Conservation (phyloP, 2,329 filamentous ascomycete genomes). For the Moelleriella libera region DNA sequence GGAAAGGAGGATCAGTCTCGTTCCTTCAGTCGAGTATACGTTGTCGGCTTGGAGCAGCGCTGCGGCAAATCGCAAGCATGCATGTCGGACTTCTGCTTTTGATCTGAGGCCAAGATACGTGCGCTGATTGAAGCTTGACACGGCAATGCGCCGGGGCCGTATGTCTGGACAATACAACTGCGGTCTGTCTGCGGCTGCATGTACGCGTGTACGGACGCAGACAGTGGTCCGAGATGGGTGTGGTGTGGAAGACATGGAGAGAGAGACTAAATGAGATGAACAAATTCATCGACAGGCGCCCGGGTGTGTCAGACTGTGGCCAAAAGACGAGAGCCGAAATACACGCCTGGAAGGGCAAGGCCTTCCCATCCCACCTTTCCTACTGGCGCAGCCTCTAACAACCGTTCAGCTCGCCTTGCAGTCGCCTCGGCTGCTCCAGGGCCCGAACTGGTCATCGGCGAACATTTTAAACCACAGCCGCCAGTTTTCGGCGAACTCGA, state of each 20-base stretch:
- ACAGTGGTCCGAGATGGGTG: neutral
- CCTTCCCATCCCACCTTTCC: neutral
- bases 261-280: neutral
- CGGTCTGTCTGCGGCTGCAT: neutral
- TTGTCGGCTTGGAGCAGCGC: neutral
- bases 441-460: neutral
- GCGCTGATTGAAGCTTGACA: neutral
- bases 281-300: neutral
- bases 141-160: neutral
- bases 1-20: neutral
- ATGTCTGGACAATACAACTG: neutral
- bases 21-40: neutral
- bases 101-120: neutral
- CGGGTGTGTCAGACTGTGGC: neutral
- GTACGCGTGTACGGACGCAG: neutral
- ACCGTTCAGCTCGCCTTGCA: neutral
- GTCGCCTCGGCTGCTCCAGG: neutral
- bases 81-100: neutral
- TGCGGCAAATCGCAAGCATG: neutral
- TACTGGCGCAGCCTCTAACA: neutral
- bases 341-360: neutral
- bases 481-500: neutral
- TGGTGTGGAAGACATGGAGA: neutral
- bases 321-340: neutral
- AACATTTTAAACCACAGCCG: neutral